Percentiles rank a stretch among this genome's conserved stretches.
These are phyloP conservation scores for Rhizomucor pusillus DNA, from an alignment of 371 early-diverging fungal species.

Conservation along the genomic window DNA sequence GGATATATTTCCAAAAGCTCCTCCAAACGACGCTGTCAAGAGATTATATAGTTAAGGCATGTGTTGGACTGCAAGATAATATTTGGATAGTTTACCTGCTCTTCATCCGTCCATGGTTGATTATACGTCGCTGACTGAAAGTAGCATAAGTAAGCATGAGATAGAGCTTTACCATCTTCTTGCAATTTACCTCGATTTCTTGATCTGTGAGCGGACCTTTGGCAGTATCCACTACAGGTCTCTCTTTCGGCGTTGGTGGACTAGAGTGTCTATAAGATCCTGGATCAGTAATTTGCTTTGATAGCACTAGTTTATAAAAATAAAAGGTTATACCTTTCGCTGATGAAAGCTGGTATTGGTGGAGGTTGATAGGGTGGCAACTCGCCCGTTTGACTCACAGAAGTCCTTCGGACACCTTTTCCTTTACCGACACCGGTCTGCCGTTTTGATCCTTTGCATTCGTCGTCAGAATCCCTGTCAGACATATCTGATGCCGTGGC, in stretches of 20 bases:
- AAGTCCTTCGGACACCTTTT: slow-evolving; percentile 38
- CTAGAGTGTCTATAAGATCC: neutral
- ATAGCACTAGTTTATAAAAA: neutral
- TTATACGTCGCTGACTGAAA: slow-evolving; percentile 41
- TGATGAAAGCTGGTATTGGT: neutral
- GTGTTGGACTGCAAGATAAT: neutral
- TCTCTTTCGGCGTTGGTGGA: neutral
- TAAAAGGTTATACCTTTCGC: slow-evolving; percentile 10
- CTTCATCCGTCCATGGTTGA: slow-evolving; percentile 65
- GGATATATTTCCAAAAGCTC: slow-evolving; percentile 54
- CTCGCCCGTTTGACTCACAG: slow-evolving; percentile 22
- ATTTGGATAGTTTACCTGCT: slow-evolving; percentile 38
- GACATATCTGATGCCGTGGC: slow-evolving; percentile 41
- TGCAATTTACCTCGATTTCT: neutral
- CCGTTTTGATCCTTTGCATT: slow-evolving; percentile 2
- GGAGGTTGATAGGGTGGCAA: slow-evolving; percentile 3
- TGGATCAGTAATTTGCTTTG: neutral
- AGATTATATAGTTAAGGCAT: neutral
- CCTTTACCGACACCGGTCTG: slow-evolving; percentile 23
- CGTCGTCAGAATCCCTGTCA: slow-evolving; percentile 39
- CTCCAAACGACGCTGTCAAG: slow-evolving; percentile 44
- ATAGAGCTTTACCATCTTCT: neutral
- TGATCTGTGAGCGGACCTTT: neutral
- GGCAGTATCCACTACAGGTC: neutral
- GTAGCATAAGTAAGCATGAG: neutral